Conservation (phyloP, 176 grass and related monocot species). For the Eragrostis nindensis region DNA sequence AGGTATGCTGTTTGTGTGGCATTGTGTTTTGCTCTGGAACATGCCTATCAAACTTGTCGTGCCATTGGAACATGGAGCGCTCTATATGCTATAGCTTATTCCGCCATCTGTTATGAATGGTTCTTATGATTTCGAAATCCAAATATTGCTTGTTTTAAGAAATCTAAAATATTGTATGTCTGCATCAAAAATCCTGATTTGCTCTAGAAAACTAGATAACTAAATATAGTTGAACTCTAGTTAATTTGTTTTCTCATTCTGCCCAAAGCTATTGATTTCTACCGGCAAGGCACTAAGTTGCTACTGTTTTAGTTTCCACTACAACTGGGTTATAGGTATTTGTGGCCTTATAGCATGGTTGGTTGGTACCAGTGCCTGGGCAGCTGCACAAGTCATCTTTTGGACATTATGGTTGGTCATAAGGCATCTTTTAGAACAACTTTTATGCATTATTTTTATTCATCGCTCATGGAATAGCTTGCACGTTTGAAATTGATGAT, state of each 20-base stretch:
- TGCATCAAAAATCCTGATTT: not conserved
- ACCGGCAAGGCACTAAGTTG: not conserved
- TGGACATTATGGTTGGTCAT: no score
- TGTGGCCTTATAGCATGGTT: not conserved
- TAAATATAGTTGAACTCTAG: not conserved
- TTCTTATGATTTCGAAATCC: not conserved
- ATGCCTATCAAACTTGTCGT: slow-evolving; percentile 7
- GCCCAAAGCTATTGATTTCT: not conserved
- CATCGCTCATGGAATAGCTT: not conserved
- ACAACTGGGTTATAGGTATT: not conserved
- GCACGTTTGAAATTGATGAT: not conserved
- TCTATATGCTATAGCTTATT: no score
- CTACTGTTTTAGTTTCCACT: not conserved
- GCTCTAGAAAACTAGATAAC: not conserved
- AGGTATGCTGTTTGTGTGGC: slow-evolving; percentile 56
- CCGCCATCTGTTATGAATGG: not conserved
- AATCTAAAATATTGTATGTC: not conserved
- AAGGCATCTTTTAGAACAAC: not conserved
- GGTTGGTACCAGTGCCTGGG: not conserved
- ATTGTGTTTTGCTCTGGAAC: slow-evolving; percentile 31
- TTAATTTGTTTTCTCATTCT: not conserved
- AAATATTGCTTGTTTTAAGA: not conserved
- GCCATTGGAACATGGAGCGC: slow-evolving; percentile 10
- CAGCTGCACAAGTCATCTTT: no score
- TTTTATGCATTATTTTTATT: not conserved